phyloP scores from a whole-genome alignment of 2,329 filamentous ascomycete genomes.

The Arachnomyces sp. region DNA sequence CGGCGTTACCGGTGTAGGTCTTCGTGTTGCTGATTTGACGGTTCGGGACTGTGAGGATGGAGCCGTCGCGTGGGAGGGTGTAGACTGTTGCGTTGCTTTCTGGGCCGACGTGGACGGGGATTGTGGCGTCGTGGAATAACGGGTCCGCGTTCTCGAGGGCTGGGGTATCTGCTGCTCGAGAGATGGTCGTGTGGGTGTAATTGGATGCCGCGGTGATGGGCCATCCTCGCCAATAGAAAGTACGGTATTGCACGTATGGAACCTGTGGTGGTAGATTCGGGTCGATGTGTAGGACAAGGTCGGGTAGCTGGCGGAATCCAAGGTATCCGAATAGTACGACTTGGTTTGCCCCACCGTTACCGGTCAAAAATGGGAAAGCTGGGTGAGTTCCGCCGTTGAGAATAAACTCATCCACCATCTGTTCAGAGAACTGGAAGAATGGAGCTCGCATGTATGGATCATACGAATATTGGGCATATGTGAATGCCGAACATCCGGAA shows the following conservation, averaged over 20 bases:
- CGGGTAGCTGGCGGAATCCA: conserved; percentile 54
- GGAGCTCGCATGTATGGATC: conserved; percentile 59
- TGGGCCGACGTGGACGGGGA: conserved; percentile 52
- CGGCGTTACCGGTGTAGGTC: conserved; percentile 53
- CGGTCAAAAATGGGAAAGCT: conserved; percentile 64
- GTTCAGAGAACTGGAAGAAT: conserved; percentile 65
- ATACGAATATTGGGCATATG: conserved; percentile 57
- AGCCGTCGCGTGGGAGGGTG: conserved; percentile 41
- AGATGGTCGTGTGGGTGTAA: conserved; percentile 56
- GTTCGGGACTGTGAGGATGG: conserved; percentile 48
- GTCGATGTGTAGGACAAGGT: conserved; percentile 53
- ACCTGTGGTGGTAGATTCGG: conserved; percentile 61
- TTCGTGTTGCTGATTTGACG: conserved; percentile 48
- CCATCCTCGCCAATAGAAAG: conserved; percentile 60
- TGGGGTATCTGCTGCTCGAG: conserved; percentile 39
- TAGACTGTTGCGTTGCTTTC: conserved; percentile 37
- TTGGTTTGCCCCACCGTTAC: conserved; percentile 62
- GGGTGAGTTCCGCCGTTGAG: conserved; percentile 60
- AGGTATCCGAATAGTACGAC: conserved; percentile 62
- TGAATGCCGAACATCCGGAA: conserved; percentile 61
- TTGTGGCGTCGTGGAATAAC: conserved; percentile 46
- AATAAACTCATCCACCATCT: conserved; percentile 53
- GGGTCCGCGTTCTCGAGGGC: conserved; percentile 47
- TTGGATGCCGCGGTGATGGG: conserved; percentile 56
- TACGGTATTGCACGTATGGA: conserved; percentile 52